These are phyloP conservation scores for Gynandropsis gynandra DNA, from an alignment of 345 rosid species.

Conservation along the genomic window DNA sequence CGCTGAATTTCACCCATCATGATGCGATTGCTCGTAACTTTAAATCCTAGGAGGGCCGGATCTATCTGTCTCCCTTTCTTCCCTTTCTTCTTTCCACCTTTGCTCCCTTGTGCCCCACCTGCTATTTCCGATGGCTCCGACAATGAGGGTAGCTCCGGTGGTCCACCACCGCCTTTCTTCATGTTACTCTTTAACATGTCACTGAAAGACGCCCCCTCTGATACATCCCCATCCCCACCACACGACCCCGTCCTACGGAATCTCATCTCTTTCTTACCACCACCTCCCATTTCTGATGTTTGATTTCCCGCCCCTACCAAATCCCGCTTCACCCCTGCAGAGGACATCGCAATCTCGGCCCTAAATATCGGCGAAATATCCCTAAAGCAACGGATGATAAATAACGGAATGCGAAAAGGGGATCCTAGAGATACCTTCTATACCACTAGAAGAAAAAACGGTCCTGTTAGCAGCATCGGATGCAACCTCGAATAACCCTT, in stretches of 20 bases:
- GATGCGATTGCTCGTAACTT: constrained; percentile 84
- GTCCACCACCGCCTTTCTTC: too few species aligned
- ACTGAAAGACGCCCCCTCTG: constrained; percentile 60
- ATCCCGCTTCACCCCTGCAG: constrained; percentile 28
- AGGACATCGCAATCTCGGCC: too few species aligned
- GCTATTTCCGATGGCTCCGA: too few species aligned
- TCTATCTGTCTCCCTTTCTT: constrained; percentile 86
- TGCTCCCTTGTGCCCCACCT: constrained; percentile 28
- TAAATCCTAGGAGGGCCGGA: constrained; percentile 87
- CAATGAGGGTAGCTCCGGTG: too few species aligned
- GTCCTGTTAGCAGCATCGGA: constrained; percentile 32
- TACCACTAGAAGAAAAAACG: constrained; percentile 28
- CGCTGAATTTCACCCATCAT: constrained; percentile 91
- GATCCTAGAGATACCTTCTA: constrained; percentile 27
- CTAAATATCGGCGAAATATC: too few species aligned
- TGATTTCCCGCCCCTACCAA: too few species aligned
- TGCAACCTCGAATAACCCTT: constrained; percentile 35
- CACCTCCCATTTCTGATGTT: constrained; percentile 19
- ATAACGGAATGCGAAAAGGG: background rate
- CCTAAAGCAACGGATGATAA: too few species aligned
- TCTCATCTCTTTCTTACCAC: constrained; percentile 39
- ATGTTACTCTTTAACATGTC: constrained; percentile 36
- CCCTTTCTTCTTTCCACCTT: constrained; percentile 73
- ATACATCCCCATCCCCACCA: constrained; percentile 31
- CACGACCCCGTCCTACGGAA: constrained; percentile 43